phyloP scores from a whole-genome alignment of 2,329 filamentous ascomycete genomes.

The Fusarium sp. region DNA sequence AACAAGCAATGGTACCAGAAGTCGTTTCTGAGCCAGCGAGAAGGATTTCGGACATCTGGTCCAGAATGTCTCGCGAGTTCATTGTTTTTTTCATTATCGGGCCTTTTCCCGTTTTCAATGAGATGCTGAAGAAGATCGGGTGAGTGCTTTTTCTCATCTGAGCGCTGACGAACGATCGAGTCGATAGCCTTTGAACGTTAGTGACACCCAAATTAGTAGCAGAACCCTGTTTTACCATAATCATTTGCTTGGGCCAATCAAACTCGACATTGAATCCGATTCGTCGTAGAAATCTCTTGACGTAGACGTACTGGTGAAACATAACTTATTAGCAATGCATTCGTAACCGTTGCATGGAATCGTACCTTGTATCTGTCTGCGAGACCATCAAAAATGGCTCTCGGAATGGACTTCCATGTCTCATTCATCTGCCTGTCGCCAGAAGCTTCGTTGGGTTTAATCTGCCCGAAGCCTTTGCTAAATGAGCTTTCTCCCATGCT shows the following conservation, averaged over 20 bases:
- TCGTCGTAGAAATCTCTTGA: not conserved
- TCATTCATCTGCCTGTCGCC: not conserved
- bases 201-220: not conserved
- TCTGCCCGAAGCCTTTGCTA: not conserved
- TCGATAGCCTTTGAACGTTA: not conserved
- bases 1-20: not conserved
- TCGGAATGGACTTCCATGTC: not conserved
- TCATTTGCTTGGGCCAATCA: not conserved
- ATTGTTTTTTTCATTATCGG: not conserved
- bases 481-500: not conserved
- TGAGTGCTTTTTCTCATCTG: not conserved
- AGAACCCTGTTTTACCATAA: not conserved
- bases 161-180: not conserved
- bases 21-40: not conserved
- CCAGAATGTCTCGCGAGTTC: not conserved
- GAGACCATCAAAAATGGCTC: not conserved
- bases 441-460: not conserved
- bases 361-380: not conserved
- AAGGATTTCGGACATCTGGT: not conserved
- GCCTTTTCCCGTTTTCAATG: not conserved
- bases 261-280: not conserved
- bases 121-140: not conserved
- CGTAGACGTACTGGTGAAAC: not conserved
- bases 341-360: fast-evolving
- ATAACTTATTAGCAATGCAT: not conserved